These are phyloP conservation scores for Rugonectria rugulosa DNA, from an alignment of 2,329 filamentous ascomycete species.

Conservation along the genomic window DNA sequence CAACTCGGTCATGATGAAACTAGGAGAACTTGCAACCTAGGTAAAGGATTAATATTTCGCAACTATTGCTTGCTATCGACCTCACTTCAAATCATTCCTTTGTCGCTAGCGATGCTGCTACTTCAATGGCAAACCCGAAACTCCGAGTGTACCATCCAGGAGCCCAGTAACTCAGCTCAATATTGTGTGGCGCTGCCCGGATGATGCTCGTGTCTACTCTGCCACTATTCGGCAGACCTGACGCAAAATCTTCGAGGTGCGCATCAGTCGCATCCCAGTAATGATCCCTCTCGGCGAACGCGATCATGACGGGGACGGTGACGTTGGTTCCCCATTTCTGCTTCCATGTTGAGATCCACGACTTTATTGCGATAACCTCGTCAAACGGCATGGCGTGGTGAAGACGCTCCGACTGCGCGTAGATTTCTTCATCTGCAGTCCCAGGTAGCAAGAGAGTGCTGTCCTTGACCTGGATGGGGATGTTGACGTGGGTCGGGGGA, in stretches of 20 bases:
- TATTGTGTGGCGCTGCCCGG: slow-evolving; percentile 28
- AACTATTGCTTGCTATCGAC: no score
- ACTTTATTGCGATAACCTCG: slow-evolving; percentile 21
- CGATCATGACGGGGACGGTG: slow-evolving; percentile 26
- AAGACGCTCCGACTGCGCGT: slow-evolving; percentile 22
- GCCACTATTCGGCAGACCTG: slow-evolving; percentile 18
- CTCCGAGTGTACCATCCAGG: slow-evolving; percentile 30
- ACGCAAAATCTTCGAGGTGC: slow-evolving; percentile 23
- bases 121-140: slow-evolving; percentile 33
- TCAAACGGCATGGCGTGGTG: slow-evolving; percentile 28
- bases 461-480: slow-evolving; percentile 28
- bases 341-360: slow-evolving; percentile 30
- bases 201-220: slow-evolving; percentile 30
- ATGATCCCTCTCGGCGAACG: slow-evolving; percentile 20
- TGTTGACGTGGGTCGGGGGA: slow-evolving; percentile 22
- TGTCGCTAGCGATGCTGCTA: slow-evolving; percentile 23
- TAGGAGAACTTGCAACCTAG: no score
- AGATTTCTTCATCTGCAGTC: slow-evolving; percentile 26
- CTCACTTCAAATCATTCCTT: no score
- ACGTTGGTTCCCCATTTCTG: slow-evolving; percentile 28
- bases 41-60: no score
- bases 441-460: slow-evolving; percentile 26
- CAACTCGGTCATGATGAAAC: no score
- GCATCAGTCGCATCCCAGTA: slow-evolving; percentile 31
- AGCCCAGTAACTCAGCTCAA: slow-evolving; percentile 32